phyloP scores from a whole-genome alignment of 2,329 filamentous ascomycete species.

The Thelonectria discophora region DNA sequence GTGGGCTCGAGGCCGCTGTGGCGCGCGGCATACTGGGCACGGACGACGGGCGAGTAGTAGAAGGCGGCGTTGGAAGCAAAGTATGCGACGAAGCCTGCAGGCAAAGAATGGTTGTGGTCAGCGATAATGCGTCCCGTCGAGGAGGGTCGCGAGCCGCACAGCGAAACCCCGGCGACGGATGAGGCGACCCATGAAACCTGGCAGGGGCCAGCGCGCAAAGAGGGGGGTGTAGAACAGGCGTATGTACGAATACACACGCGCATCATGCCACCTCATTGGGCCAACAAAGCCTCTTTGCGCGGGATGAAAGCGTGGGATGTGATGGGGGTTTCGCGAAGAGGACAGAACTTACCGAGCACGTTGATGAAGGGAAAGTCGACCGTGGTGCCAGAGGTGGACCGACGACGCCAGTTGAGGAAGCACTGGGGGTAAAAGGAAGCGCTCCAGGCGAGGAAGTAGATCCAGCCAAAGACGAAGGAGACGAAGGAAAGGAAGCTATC shows the following conservation, averaged over 20 bases:
- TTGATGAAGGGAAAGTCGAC: constrained; percentile 89
- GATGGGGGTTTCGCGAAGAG: constrained; percentile 1
- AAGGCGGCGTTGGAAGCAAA: constrained; percentile 78
- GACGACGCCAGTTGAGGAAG: constrained; percentile 78
- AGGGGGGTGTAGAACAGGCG: neutral
- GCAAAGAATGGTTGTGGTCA: constrained; percentile 25
- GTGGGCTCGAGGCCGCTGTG: constrained; percentile 81
- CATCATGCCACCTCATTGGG: constrained; percentile 29
- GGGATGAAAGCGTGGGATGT: constrained; percentile 18
- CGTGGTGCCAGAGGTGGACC: constrained; percentile 82
- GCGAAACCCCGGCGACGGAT: constrained; percentile 18
- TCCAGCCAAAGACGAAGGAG: constrained; percentile 74
- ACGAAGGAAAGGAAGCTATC: constrained; percentile 56
- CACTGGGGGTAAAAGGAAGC: constrained; percentile 93
- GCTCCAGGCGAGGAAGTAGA: constrained; percentile 82
- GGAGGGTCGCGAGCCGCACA: constrained; percentile 11
- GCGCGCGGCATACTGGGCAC: constrained; percentile 82
- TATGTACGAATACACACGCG: too few relatives aligned
- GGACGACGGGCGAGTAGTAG: constrained; percentile 80
- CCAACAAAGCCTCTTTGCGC: neutral
- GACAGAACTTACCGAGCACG: constrained; percentile 57
- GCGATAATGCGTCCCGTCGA: constrained; percentile 18
- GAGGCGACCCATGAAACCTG: constrained; percentile 20
- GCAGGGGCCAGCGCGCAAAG: constrained; percentile 15
- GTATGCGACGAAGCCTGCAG: constrained; percentile 76